These are phyloP conservation scores for Telfairia occidentalis DNA, from an alignment of 331 rosid genomes.

Conservation along the genomic window DNA sequence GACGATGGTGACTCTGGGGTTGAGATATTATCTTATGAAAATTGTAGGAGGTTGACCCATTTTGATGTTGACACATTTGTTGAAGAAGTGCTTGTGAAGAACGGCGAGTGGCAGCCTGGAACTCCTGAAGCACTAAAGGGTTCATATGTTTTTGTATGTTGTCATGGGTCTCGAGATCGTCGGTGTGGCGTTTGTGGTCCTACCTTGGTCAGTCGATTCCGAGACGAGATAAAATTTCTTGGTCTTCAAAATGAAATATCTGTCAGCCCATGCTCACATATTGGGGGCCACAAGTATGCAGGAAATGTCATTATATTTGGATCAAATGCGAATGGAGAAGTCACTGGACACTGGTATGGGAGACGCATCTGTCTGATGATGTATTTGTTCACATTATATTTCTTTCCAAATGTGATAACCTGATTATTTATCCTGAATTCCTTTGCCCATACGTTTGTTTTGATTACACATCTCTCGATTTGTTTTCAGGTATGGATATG, in stretches of 20 bases:
- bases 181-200: conserved; percentile 98
- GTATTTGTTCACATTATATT: neutral
- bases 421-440: neutral
- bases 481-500: conserved; percentile 81
- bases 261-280: conserved; percentile 92
- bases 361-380: neutral
- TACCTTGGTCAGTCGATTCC: conserved; percentile 59
- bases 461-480: neutral
- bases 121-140: conserved; percentile 70
- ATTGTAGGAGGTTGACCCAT: conserved; percentile 89
- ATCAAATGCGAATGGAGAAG: conserved; percentile 41
- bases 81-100: conserved; percentile 96
- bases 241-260: conserved; percentile 70
- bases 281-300: conserved; percentile 82
- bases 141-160: conserved; percentile 72
- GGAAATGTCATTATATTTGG: conserved; percentile 81
- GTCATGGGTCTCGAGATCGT: conserved; percentile 86
- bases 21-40: neutral
- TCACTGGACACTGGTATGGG: conserved; percentile 84
- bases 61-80: conserved; percentile 96
- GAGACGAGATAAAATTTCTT: conserved; percentile 56
- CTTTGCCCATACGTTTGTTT: neutral
- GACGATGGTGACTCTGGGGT: neutral
- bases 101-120: conserved; percentile 92
- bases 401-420: neutral